Percentiles rank a stretch among this genome's conserved stretches.
Conservation (phyloP, 768 basidiomycete genomes). For the Krasilnikovozyma curviuscula region DNA sequence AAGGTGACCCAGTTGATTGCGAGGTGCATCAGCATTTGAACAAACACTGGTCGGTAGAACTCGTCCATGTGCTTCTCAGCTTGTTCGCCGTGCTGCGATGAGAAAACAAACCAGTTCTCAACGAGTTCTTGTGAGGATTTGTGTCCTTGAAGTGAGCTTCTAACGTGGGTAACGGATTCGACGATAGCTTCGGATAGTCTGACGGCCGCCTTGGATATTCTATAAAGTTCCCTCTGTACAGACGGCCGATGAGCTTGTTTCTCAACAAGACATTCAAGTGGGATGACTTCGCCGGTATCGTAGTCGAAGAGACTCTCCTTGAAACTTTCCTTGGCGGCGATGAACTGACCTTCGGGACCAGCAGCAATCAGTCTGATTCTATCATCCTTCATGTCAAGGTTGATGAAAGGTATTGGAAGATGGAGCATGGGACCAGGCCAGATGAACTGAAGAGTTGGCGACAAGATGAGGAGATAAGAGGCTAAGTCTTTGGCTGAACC, state of each 20-base stretch:
- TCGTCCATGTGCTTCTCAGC: conserved; percentile 74
- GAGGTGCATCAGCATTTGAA: conserved; percentile 61
- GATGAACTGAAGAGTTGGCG: conserved; percentile 65
- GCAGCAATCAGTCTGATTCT: conserved; percentile 84
- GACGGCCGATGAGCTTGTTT: conserved; percentile 75
- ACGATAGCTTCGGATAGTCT: conserved; percentile 82
- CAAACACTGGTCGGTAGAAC: conserved; percentile 38
- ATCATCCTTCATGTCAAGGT: conserved; percentile 66
- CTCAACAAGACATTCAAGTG: conserved; percentile 36
- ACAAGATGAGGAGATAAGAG: conserved; percentile 63
- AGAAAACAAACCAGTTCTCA: conserved; percentile 77
- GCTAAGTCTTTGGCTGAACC: conserved; percentile 7
- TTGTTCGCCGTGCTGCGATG: conserved; percentile 75
- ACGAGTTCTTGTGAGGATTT: conserved; percentile 49
- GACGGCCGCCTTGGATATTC: conserved; percentile 74
- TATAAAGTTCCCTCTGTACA: conserved; percentile 74
- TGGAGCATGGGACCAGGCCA: conserved; percentile 83
- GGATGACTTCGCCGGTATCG: neutral
- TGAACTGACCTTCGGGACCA: conserved; percentile 58
- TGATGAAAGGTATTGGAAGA: conserved; percentile 46
- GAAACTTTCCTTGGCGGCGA: conserved; percentile 58
- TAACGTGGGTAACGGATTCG: conserved; percentile 73
- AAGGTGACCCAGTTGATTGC: conserved; percentile 97
- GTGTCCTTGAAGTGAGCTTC: conserved; percentile 31
- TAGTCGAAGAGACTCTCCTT: conserved; percentile 35